phyloP scores from a whole-genome alignment of 495 filamentous ascomycete genomes.

The Durotheca rogersii region DNA sequence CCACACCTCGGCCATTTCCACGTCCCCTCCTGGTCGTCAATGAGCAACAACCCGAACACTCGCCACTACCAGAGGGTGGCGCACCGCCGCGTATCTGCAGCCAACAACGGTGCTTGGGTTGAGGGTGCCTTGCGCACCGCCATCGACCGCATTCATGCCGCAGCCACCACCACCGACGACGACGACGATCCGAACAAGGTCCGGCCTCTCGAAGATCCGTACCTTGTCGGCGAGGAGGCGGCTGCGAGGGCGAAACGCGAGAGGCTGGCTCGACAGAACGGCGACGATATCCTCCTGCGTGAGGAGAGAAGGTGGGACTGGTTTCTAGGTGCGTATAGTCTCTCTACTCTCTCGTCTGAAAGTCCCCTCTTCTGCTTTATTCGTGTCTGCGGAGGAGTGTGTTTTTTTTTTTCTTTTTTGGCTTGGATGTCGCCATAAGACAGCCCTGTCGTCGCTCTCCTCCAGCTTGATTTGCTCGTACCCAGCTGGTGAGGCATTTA shows the following conservation, averaged over 20 bases:
- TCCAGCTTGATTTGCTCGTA: not conserved
- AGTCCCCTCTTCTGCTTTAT: no score
- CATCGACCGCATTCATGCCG: conserved; percentile 22
- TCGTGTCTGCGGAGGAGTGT: not conserved
- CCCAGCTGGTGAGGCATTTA: not conserved
- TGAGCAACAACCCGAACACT: conserved; percentile 46
- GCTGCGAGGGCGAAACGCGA: conserved; percentile 45
- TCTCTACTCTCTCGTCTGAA: no score
- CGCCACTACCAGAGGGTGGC: conserved; percentile 53
- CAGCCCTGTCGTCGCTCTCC: no score
- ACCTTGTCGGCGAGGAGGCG: conserved; percentile 54
- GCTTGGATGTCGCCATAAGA: not conserved
- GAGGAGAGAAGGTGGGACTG: conserved; percentile 54
- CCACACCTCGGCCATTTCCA: conserved; percentile 44
- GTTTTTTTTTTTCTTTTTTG: not conserved
- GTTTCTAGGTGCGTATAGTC: conserved; percentile 43
- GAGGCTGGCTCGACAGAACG: conserved; percentile 48
- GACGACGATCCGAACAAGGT: conserved; percentile 24
- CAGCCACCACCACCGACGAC: conserved; percentile 6
- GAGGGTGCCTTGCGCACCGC: conserved; percentile 31
- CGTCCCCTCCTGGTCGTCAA: conserved; percentile 46
- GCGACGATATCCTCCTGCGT: conserved; percentile 44
- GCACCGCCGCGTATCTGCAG: conserved; percentile 44
- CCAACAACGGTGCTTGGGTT: conserved; percentile 18
- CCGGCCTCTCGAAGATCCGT: conserved; percentile 54